Base-by-base conservation (phyloP, 176 grass and related monocot genomes). In the Stipa capillata region DNA sequence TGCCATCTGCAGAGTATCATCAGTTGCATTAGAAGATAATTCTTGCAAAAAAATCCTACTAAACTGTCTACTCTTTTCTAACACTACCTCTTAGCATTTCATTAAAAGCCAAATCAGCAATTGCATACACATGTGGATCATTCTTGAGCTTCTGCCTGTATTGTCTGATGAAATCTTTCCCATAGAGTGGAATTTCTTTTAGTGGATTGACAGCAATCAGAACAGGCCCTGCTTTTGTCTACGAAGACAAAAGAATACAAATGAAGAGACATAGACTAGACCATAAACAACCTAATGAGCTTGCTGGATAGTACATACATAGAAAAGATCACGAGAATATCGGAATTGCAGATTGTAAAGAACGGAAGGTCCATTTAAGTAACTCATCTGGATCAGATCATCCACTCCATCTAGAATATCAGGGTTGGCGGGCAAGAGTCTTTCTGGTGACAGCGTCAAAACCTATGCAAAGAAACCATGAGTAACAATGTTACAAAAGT, bases 161-260 rank as follows among this genome's bases (percentile, higher is more conserved):
- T 51, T 91, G 80, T 58, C 59, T 85, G 82, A 95, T 91, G 24
- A 84, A 85, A 69, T 90, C 79, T 74, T 89, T 91, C 68, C 96
- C 92, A 67, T 95, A 99, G 49, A 99, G 82, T 18, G 88, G 39
- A 60, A 99, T 86, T 62, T 92, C 85, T 99, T 99, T 99, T 53
- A 99, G 89, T 71, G 96, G 96, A 73, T 99, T 99, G 44, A 99
- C 67, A 54, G 96, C 96, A 85, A 99, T 80, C 64, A 99, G 88
- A 85, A 99, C 81, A 83, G 92, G 88, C 50, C 96, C 96, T 87
- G 96, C 92, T 94, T 92, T 99, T 80, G 96, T 99, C 96, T 99
- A 74, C 29, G 79, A 65, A 78, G 64, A 78, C 34, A 65, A 74
- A 35, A 51, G n/a, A 42, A 78, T 47, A 68, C 9, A 83, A 60